These are phyloP conservation scores for Chloranthus sessilifolius DNA, from an alignment of 164 flowering plant species.

Conservation along the genomic window DNA sequence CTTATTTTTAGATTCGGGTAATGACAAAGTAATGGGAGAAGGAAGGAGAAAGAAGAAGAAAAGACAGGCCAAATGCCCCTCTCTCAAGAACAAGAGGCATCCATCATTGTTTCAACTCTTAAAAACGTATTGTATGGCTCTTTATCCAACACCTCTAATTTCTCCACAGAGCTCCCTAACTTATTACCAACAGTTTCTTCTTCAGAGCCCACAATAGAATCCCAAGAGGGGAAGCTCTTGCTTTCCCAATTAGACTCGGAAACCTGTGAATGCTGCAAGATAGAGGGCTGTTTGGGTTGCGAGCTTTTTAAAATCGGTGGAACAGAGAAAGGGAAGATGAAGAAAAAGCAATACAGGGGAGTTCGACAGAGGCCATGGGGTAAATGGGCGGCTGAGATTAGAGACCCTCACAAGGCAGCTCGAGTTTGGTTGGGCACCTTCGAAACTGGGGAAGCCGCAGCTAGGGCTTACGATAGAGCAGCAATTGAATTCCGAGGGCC, in stretches of 20 bases:
- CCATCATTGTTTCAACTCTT: too few relatives aligned
- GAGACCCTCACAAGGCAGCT: background rate
- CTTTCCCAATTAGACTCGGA: too few relatives aligned
- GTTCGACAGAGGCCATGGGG: constrained; percentile 13
- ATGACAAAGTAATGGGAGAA: background rate
- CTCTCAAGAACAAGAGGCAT: too few relatives aligned
- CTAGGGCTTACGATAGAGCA: constrained; percentile 7
- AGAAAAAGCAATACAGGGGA: constrained; percentile 2
- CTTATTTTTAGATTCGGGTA: too few relatives aligned
- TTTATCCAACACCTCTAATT: too few relatives aligned
- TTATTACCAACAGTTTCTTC: too few relatives aligned
- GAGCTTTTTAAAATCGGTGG: background rate
- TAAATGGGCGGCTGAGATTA: constrained; percentile 14
- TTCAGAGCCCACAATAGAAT: too few relatives aligned
- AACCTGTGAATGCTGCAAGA: background rate
- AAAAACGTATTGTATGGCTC: too few relatives aligned
- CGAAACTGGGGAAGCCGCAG: constrained; percentile 8
- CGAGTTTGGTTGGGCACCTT: constrained; percentile 13
- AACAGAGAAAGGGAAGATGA: background rate
- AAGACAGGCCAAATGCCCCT: background rate
- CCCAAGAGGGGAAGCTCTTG: too few relatives aligned
- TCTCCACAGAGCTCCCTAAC: too few relatives aligned
- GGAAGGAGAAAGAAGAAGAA: background rate
- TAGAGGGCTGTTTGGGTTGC: constrained; percentile 4
- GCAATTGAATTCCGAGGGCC: constrained; percentile 12